Percentiles rank a stretch among this genome's conserved stretches.
Evolutionary conservation across 768 basidiomycete genomes (phyloP).

Genomic region (Roridomyces roridus): DNA sequence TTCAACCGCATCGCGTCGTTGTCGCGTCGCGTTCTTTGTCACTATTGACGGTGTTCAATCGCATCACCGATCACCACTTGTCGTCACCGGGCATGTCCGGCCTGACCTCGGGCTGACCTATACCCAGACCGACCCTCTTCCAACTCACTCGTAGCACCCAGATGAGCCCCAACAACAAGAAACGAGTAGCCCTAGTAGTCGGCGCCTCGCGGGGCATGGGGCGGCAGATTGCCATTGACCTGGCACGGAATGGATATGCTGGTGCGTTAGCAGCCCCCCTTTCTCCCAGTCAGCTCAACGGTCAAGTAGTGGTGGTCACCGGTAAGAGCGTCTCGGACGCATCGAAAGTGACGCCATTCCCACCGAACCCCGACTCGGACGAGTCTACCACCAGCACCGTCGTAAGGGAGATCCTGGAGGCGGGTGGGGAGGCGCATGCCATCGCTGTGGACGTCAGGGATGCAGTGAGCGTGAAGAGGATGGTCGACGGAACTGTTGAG

Average conservation of each 20-base stretch:
- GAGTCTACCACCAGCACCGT: slow-evolving; percentile 25
- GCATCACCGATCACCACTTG: no score
- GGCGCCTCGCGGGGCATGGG: slow-evolving; percentile 26
- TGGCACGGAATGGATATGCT: slow-evolving; percentile 22
- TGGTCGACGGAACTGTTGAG: slow-evolving; percentile 6
- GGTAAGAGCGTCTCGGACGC: slow-evolving; percentile 25
- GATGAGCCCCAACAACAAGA: no score
- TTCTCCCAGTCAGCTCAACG: no score
- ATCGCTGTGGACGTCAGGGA: slow-evolving; percentile 17
- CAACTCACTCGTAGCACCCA: no score
- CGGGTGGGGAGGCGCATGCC: slow-evolving; percentile 20
- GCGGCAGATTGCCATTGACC: slow-evolving; percentile 20
- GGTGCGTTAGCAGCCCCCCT: no score
- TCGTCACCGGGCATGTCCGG: no score
- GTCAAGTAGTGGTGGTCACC: slow-evolving; percentile 23
- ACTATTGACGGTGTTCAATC: no score
- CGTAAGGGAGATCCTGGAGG: slow-evolving; percentile 23
- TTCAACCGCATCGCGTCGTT: no score
- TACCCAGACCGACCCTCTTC: no score
- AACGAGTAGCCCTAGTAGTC: slow-evolving; percentile 24
- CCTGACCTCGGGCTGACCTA: no score
- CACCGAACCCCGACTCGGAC: slow-evolving; percentile 22
- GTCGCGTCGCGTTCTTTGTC: no score
- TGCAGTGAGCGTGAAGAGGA: slow-evolving; percentile 9
- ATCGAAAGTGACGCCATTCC: slow-evolving; percentile 15